Conservation (phyloP, 2,329 filamentous ascomycete genomes). For the Decorospora gaudefroyi region DNA sequence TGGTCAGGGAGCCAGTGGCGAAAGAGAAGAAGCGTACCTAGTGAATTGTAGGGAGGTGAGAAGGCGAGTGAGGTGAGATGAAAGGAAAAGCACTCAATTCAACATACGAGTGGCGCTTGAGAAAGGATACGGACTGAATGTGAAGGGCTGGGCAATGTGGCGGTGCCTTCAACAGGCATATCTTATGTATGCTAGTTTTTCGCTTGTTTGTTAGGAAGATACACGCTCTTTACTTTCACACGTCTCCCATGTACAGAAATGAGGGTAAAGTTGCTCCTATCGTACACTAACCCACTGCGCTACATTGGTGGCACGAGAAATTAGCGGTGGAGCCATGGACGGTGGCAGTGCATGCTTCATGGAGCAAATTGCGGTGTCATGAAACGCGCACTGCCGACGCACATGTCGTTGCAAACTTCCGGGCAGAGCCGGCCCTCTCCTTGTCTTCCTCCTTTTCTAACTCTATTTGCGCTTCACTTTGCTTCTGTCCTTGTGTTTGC, state of each 20-base stretch:
- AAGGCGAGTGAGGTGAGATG: not conserved
- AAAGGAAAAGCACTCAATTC: constrained; percentile 24
- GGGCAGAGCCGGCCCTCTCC: constrained; percentile 15
- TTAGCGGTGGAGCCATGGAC: constrained; percentile 11
- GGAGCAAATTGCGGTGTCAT: constrained; percentile 32
- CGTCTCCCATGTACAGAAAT: constrained; percentile 1
- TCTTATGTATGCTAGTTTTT: not conserved
- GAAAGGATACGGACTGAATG: not conserved
- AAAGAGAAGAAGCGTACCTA: constrained; percentile 31
- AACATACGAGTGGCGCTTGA: constrained; percentile 29
- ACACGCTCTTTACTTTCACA: not conserved
- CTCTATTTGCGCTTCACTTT: constrained; percentile 1
- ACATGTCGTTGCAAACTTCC: constrained; percentile 18
- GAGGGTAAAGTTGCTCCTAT: no score
- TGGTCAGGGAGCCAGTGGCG: constrained; percentile 71
- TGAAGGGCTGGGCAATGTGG: not conserved
- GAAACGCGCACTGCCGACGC: constrained; percentile 28
- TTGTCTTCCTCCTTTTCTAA: constrained; percentile 25
- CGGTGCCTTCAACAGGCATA: constrained; percentile 32
- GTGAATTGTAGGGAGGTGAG: constrained; percentile 7
- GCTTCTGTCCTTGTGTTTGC: not conserved
- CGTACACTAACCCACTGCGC: no score
- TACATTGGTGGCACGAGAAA: constrained; percentile 9
- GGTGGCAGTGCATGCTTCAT: constrained; percentile 21
- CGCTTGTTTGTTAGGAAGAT: constrained; percentile 10